A percentile compares a stretch with the other conserved stretches of the same genome.
Evolutionary conservation across 2,329 filamentous ascomycete species (phyloP).

Genomic region (Ilyonectria destructans): DNA sequence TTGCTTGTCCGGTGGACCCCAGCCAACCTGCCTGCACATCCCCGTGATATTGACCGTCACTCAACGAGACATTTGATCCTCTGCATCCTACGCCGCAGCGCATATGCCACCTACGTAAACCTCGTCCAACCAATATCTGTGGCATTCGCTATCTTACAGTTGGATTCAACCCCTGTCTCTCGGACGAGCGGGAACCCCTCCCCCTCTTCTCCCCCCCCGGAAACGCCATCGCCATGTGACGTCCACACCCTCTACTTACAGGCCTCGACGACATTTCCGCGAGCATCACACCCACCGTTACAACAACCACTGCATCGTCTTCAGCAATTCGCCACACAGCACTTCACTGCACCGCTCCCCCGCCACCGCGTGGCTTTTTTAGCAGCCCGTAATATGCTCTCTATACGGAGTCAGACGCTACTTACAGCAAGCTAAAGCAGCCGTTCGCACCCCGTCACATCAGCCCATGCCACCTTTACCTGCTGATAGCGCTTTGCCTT

Average conservation of each 20-base stretch:
- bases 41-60: background rate
- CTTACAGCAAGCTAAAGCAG: background rate
- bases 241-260: background rate
- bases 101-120: background rate
- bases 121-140: background rate
- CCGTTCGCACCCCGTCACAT: background rate
- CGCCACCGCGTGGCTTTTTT: background rate
- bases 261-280: background rate
- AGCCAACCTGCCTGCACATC: background rate
- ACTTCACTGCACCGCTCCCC: background rate
- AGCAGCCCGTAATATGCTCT: background rate
- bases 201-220: background rate
- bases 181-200: conserved; percentile 5
- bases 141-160: background rate
- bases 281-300: conserved; percentile 1
- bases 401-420: background rate
- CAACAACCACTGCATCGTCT: background rate
- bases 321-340: too few relatives aligned
- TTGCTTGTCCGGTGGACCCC: background rate
- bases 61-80: background rate
- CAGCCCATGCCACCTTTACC: conserved; percentile 1
- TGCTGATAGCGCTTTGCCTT: background rate
- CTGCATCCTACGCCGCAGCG: background rate
- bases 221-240: conserved; percentile 13
- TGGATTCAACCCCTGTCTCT: background rate